A percentile compares a stretch with the other conserved stretches of the same genome.
Evolutionary conservation across 2,329 filamentous ascomycete species (phyloP).

Genomic region (Penicillium capsulatum): DNA sequence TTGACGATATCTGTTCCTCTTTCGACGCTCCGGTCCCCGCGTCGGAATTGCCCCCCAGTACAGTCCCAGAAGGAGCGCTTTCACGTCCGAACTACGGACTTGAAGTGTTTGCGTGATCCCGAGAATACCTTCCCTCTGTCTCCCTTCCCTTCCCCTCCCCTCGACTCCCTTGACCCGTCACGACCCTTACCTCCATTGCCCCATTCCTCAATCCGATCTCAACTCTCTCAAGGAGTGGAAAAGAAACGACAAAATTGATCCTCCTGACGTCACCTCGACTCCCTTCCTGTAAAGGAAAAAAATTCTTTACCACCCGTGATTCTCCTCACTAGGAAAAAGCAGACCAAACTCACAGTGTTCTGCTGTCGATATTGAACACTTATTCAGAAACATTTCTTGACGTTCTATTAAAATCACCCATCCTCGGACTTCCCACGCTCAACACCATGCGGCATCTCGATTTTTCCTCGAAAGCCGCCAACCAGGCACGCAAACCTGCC

Average conservation of each 20-base stretch:
- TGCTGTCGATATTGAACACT: no score
- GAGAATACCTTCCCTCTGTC: slow-evolving; percentile 11
- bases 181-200: slow-evolving; percentile 1
- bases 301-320: no score
- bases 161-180: slow-evolving; percentile 13
- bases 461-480: slow-evolving; percentile 20
- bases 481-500: slow-evolving; percentile 25
- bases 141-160: slow-evolving; percentile 15
- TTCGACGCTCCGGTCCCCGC: slow-evolving; percentile 40
- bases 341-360: not conserved
- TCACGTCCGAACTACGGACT: slow-evolving; percentile 31
- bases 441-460: slow-evolving; percentile 21
- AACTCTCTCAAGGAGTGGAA: not conserved
- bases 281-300: no score
- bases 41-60: slow-evolving; percentile 60
- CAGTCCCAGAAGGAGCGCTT: slow-evolving; percentile 39
- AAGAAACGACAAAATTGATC: not conserved
- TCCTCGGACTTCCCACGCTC: slow-evolving; percentile 19
- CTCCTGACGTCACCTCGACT: no score
- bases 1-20: slow-evolving; percentile 54
- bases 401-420: slow-evolving; percentile 24
- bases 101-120: slow-evolving; percentile 35
- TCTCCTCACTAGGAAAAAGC: not conserved
- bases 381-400: no score
- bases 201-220: not conserved